Base-by-base conservation (phyloP, 2,329 filamentous ascomycete species). In the Stemphylium vesicarium region DNA sequence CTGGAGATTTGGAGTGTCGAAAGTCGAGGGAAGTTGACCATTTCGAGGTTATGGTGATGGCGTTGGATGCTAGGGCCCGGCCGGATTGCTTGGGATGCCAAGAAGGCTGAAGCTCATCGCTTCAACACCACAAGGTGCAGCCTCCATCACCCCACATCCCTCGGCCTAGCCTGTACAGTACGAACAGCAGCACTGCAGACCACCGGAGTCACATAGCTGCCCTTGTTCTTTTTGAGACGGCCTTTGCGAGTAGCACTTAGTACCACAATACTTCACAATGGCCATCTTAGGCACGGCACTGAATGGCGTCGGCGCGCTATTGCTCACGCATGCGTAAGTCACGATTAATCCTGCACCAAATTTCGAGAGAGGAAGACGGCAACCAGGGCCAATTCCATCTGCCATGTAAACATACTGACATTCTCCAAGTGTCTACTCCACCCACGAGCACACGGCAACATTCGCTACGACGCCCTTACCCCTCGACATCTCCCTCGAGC, bases 401-500 rank as follows among this genome's bases (percentile, higher is more conserved):
- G 22, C n/a, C 5, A 10, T 20, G 11, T 12, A 40, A 4, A 2
- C 6, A 2, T 24, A 33, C 64, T 73, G 55, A 73, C 47, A 31
- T 24, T 35, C 37, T 40, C 11, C 73, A n/a, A 99, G 95, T 61
- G 96, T 93, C 79, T 99, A 98, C 79, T 99, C 95, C 46, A 92
- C 93, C 41, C 90, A 96, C 77, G 95, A 99, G 79, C 91, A 96
- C 79, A 89, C 91, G 6, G 82, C 87, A 18, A 84, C 96, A 44
- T 85, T 88, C 82, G 77, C 53, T 60, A 73, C 61, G 53, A 64
- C 83, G 13, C 68, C 68, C 12, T 83, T 98, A 1, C 94, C 95
- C 0, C 78, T 90, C 58, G 95, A 99, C 71, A 96, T 99, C 67
- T 86, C 87, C 33, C 83, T 96, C 65, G 95, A 99, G 78, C 92